Evolutionary conservation across 768 basidiomycete genomes (phyloP), one percentile per base, ranked within the genome.

Genomic region (Mycena maculata): DNA sequence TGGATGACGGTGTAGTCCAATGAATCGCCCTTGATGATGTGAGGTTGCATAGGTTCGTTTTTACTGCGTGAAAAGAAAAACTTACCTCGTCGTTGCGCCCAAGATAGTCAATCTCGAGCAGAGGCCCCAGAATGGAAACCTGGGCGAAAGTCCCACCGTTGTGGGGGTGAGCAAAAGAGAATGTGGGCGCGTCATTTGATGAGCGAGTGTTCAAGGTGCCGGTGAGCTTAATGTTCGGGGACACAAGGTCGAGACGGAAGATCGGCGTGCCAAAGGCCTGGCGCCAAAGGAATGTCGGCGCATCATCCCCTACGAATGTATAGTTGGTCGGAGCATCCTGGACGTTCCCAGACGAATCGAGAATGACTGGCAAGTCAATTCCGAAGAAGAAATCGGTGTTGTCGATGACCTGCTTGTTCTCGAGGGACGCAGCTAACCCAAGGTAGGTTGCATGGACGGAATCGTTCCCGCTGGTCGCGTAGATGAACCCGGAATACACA

Each of bases 331-430:
- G 76, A 10, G 57, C 76, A 2, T 61, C 69, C 69, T 86, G 82
- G 47, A 83, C 70, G 64, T 83, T 74, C 11, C 84, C 85, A 25
- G 60, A 50, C n/a, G 80, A 65, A 69, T 85, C 80, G 23, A 85
- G 70, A 48, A 87, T 50, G 4, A 78, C 76, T 3, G 87, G 87
- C 1, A 85, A 70, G 23, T 74, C 63, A 5, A 81, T 71, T n/a
- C 85, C 84, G 65, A 87, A 84, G 77, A 82, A 82, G 13, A 65
- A 63, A 52, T 84, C 79, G 1, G 85, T 86, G 74, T 83, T 80
- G 71, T 89, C 88, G 45, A 90, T 71, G 41, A 88, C 82, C 33
- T 82, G 82, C 66, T 83, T 82, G 64, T 87, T 77, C 70, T 81
- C 83, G 65, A 88, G 77, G n/a, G 78, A 50, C 20, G 67, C 62